A percentile compares a stretch with the other conserved stretches of the same genome.
Conservation (phyloP, 768 basidiomycete genomes). For the Pisolithus tinctorius region DNA sequence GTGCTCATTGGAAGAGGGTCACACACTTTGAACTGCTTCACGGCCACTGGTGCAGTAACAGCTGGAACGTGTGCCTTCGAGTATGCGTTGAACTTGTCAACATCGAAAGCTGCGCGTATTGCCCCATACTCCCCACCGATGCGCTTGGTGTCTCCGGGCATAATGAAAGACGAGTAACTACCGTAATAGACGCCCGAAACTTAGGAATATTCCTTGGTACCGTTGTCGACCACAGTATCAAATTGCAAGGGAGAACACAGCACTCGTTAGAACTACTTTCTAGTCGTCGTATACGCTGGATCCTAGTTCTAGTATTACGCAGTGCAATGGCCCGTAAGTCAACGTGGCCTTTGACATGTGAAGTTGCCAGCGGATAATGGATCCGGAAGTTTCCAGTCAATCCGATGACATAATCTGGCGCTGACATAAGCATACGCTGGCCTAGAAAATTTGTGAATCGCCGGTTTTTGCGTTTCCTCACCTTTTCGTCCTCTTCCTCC, state of each 20-base stretch:
- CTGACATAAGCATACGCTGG: slow-evolving; percentile 25
- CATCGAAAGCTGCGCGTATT: slow-evolving; percentile 63
- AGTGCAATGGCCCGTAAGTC: no score
- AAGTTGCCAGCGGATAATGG: neutral
- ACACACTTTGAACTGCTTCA: slow-evolving; percentile 91
- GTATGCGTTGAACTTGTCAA: slow-evolving; percentile 57
- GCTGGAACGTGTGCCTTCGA: slow-evolving; percentile 48
- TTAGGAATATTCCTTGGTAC: no score
- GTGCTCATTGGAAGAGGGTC: neutral
- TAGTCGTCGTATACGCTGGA: no score
- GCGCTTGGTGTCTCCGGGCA: slow-evolving; percentile 30
- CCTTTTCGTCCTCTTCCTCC: slow-evolving; percentile 41
- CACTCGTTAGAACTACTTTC: no score
- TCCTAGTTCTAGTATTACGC: no score
- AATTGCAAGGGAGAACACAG: no score
- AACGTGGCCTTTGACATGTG: no score
- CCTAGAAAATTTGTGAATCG: slow-evolving; percentile 39
- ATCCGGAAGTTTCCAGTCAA: slow-evolving; percentile 11
- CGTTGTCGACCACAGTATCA: no score
- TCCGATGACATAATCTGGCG: slow-evolving; percentile 6
- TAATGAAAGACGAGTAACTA: slow-evolving; percentile 1
- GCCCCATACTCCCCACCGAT: slow-evolving; percentile 74
- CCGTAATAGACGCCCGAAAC: no score
- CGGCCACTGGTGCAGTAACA: slow-evolving; percentile 57
- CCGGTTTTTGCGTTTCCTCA: slow-evolving; percentile 25